Conservation (phyloP, 768 basidiomycete species). For the Podaxis pistillaris region DNA sequence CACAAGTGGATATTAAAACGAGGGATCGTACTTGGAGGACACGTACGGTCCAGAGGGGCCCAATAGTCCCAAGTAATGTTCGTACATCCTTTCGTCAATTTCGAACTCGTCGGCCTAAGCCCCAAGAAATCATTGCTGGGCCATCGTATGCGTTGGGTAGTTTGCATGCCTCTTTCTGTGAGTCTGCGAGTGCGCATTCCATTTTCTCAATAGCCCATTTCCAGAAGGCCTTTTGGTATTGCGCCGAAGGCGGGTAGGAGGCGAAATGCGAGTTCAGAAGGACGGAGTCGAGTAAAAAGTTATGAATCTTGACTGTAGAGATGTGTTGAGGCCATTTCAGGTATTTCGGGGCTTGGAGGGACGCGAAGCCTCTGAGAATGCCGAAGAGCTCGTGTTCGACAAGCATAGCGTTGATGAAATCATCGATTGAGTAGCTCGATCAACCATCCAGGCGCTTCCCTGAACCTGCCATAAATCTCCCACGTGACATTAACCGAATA, state of each 20-base stretch:
- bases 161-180: slow-evolving; percentile 27
- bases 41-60: slow-evolving; percentile 34
- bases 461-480: slow-evolving; percentile 21
- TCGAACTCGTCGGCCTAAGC: slow-evolving; percentile 47
- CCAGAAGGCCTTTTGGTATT: slow-evolving; percentile 70
- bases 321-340: slow-evolving; percentile 41
- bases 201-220: slow-evolving; percentile 63
- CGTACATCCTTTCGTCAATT: slow-evolving; percentile 65
- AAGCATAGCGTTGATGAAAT: not conserved
- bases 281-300: slow-evolving; percentile 52
- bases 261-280: slow-evolving; percentile 52
- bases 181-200: slow-evolving; percentile 49
- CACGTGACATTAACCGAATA: slow-evolving; percentile 30
- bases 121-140: not conserved
- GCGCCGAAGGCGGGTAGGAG: slow-evolving; percentile 58
- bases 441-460: not conserved
- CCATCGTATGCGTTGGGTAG: not conserved
- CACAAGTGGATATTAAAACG: slow-evolving; percentile 6
- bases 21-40: not conserved
- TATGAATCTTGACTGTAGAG: slow-evolving; percentile 42
- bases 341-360: slow-evolving; percentile 43
- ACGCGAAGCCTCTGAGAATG: slow-evolving; percentile 51
- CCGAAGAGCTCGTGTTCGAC: slow-evolving; percentile 30
- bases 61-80: slow-evolving; percentile 53
- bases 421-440: not conserved